A percentile compares a stretch with the other conserved stretches of the same genome.
Evolutionary conservation across 1,139 yeast genomes (phyloP).

Genomic region (Suhomyces guaymorum): DNA sequence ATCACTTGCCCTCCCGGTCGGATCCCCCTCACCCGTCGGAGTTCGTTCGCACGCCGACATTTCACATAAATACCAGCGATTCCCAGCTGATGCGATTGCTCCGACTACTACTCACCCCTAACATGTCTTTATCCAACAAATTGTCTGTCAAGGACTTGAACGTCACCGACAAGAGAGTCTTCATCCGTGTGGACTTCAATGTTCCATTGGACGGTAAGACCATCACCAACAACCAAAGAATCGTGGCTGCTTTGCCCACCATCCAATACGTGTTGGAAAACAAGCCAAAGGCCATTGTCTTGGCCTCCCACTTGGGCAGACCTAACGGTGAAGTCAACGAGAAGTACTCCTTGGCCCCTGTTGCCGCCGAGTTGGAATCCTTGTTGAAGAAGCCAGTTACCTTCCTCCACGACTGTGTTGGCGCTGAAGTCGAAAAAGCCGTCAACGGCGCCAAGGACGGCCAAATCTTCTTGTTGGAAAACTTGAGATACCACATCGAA

Average conservation of each 20-base stretch:
- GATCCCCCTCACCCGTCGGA: slow-evolving; percentile 13
- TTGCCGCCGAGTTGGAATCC: slow-evolving; percentile 78
- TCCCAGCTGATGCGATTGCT: slow-evolving; percentile 6
- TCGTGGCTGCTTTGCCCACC: slow-evolving; percentile 97
- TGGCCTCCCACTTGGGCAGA: slow-evolving; percentile 97
- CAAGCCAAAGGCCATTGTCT: slow-evolving; percentile 82
- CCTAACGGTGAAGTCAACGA: slow-evolving; percentile 87
- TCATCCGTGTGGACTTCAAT: slow-evolving; percentile 96
- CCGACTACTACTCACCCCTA: slow-evolving; percentile 7
- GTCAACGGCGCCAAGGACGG: slow-evolving; percentile 73
- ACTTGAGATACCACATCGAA: slow-evolving; percentile 95
- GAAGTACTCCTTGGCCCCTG: slow-evolving; percentile 89
- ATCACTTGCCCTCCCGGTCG: slow-evolving; percentile 6
- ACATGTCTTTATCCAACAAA: slow-evolving; percentile 88
- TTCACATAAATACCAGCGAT: slow-evolving; percentile 6
- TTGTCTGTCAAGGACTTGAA: slow-evolving; percentile 87
- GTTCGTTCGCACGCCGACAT: slow-evolving; percentile 6
- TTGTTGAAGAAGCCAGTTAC: slow-evolving; percentile 68
- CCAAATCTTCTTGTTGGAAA: slow-evolving; percentile 79
- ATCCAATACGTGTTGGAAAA: slow-evolving; percentile 88
- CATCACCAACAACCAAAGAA: slow-evolving; percentile 98
- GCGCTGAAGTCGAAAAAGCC: slow-evolving; percentile 76
- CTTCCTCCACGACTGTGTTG: slow-evolving; percentile 87
- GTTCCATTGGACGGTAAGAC: slow-evolving; percentile 94
- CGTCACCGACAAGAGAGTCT: slow-evolving; percentile 85